Evolutionary conservation across 768 basidiomycete species (phyloP).

Genomic region (Tricholoma furcatifolium): DNA sequence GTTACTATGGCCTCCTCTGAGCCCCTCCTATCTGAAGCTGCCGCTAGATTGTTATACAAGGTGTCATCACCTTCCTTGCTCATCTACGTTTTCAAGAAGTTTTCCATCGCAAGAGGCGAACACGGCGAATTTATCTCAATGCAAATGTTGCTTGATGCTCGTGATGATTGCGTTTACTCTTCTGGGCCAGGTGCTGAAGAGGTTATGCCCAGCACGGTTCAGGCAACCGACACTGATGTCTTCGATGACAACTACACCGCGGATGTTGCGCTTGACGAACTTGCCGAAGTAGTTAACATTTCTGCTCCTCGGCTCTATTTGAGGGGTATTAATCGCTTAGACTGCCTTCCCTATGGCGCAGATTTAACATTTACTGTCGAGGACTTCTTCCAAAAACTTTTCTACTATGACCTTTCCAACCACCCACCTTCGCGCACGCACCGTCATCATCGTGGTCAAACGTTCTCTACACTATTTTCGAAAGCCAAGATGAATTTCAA

Average conservation of each 20-base stretch:
- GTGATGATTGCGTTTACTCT: slow-evolving; percentile 16
- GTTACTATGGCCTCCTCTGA: slow-evolving; percentile 21
- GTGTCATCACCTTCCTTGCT: background rate
- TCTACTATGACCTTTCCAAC: background rate
- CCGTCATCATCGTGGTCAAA: background rate
- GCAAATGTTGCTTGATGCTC: slow-evolving; percentile 19
- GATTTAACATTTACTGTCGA: background rate
- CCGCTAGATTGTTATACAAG: slow-evolving; percentile 13
- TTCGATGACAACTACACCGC: background rate
- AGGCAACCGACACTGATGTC: background rate
- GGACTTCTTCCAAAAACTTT: background rate
- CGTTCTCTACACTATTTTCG: slow-evolving; percentile 15
- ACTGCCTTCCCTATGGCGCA: no score
- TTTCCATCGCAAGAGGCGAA: slow-evolving; percentile 19
- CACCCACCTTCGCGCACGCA: background rate
- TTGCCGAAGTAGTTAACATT: no score
- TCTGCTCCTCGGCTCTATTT: no score
- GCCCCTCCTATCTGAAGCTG: slow-evolving; percentile 27
- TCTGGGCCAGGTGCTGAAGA: background rate
- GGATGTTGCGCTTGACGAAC: no score
- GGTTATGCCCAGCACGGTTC: background rate
- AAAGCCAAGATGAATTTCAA: slow-evolving; percentile 26
- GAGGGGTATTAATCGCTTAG: no score
- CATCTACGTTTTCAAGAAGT: slow-evolving; percentile 1
- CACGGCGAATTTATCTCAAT: slow-evolving; percentile 23